Percentiles rank a stretch among this genome's conserved stretches.
phyloP scores from a whole-genome alignment of 148 eudicot genomes.

The Limonium bicolor region DNA sequence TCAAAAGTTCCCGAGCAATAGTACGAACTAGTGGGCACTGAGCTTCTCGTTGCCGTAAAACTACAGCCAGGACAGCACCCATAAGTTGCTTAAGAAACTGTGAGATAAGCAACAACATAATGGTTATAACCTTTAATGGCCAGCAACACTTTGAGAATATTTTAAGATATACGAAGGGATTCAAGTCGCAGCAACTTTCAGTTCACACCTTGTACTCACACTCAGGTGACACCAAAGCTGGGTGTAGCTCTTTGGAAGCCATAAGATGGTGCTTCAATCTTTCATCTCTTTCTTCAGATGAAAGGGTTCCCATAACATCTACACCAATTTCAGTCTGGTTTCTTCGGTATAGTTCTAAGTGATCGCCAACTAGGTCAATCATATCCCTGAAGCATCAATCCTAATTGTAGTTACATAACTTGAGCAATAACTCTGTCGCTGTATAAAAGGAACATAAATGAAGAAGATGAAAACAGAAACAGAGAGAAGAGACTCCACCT shows the following conservation, averaged over 20 bases:
- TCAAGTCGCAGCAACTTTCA: too few species aligned
- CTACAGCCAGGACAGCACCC: conserved; percentile 65
- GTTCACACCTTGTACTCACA: conserved; percentile 95
- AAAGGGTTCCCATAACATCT: conserved; percentile 88
- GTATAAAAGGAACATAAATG: too few species aligned
- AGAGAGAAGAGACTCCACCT: conserved; percentile 51
- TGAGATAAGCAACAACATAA: too few species aligned
- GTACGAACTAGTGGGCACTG: conserved; percentile 83
- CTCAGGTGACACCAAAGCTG: conserved; percentile 81
- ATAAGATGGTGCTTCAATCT: conserved; percentile 81
- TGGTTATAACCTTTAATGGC: too few species aligned
- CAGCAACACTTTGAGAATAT: too few species aligned
- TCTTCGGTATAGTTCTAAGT: conserved; percentile 77
- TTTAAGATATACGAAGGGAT: too few species aligned
- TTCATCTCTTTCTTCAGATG: conserved; percentile 97
- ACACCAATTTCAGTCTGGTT: conserved; percentile 84
- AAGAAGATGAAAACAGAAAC: too few species aligned
- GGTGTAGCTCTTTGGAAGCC: conserved; percentile 85
- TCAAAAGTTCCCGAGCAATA: conserved; percentile 78
- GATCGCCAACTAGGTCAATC: conserved; percentile 77
- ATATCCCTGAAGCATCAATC: conserved; percentile 87
- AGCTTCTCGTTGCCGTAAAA: conserved; percentile 76
- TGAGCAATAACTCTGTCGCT: too few species aligned
- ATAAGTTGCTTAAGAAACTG: conserved; percentile 80
- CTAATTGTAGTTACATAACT: too few species aligned